phyloP scores from a whole-genome alignment of 2,329 filamentous ascomycete species.

The Neopestalotiopsis sp. region DNA sequence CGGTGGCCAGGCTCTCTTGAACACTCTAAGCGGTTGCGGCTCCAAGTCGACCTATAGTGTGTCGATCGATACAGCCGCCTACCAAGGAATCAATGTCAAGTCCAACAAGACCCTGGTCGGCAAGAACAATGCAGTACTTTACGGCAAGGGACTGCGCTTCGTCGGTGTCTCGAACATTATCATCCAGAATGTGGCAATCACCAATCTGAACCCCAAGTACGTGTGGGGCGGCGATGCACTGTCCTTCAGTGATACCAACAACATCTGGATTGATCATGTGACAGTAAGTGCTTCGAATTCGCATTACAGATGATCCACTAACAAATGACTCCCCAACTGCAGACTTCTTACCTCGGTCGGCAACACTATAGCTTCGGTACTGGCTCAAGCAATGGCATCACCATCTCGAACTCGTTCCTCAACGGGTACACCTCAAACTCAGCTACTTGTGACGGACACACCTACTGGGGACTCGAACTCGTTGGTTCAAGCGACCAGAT shows the following conservation, averaged over 20 bases:
- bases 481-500: slow-evolving; percentile 9
- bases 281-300: neutral
- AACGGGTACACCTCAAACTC: slow-evolving; percentile 49
- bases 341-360: slow-evolving; percentile 46
- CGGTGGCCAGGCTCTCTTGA: slow-evolving; percentile 20
- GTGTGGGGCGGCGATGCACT: slow-evolving; percentile 65
- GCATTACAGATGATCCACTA: no score
- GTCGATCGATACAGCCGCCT: slow-evolving; percentile 55
- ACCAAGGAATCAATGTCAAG: slow-evolving; percentile 3
- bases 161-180: slow-evolving; percentile 59
- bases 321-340: neutral
- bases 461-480: slow-evolving; percentile 46
- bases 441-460: slow-evolving; percentile 48
- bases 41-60: slow-evolving; percentile 30
- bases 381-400: slow-evolving; percentile 41
- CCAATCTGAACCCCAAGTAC: slow-evolving; percentile 58
- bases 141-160: slow-evolving; percentile 60
- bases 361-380: slow-evolving; percentile 47
- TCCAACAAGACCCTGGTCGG: slow-evolving; percentile 48
- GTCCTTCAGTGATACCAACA: slow-evolving; percentile 44
- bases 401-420: slow-evolving; percentile 53
- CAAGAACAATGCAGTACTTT: slow-evolving; percentile 56
- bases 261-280: slow-evolving; percentile 35
- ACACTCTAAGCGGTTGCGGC: slow-evolving; percentile 19
- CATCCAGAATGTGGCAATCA: slow-evolving; percentile 61